Evolutionary conservation across 495 filamentous ascomycete genomes (phyloP), one percentile per base, ranked within the genome.

Genomic region (Jackrogersella multiformis): DNA sequence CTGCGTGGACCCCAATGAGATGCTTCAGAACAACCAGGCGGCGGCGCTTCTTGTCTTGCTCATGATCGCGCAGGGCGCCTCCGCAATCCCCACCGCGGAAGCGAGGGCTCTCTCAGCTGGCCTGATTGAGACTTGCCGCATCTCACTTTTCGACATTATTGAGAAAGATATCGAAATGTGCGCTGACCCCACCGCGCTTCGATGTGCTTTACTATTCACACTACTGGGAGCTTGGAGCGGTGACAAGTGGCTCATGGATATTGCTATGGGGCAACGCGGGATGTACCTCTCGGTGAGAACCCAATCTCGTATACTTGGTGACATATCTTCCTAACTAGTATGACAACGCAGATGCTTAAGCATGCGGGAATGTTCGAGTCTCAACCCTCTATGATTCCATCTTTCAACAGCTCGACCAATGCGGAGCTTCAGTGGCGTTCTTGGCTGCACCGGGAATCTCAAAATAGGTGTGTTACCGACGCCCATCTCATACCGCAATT

Each of bases 201-300:
- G 85, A 26, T 85, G 85, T 36, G 87, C 86, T 0, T 74, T 90
- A 5, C 78, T 90, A 9, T 88, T 89, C 71, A 85, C 81, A 1
- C 77, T 88, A 1, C 78, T 87, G 8, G 86, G 84, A 4, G 84
- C 83, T 0, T 90, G 87, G 87, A 86, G 86, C 68, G 87, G 87
- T 45, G 87, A 90, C 70, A 88, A 88, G 70, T 88, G 86, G 86
- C 86, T 87, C 44, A 90, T 90, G 86, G 86, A 89, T 63, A 88
- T 88, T 46, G 84, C 86, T 23, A 88, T 87, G 84, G 87, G 87
- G n/a, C 87, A 89, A 70, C 81, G 85, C 26, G 85, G 82, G 41
- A 88, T 89, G 86, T 89, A 89, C 66, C 82, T 87, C 52, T 81
- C 85, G 60, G 86, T 88, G 73, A 78, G 81, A 66, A 56, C 20